Conservation (phyloP, 2,329 filamentous ascomycete genomes). For the Pestalotiopsis sp. region DNA sequence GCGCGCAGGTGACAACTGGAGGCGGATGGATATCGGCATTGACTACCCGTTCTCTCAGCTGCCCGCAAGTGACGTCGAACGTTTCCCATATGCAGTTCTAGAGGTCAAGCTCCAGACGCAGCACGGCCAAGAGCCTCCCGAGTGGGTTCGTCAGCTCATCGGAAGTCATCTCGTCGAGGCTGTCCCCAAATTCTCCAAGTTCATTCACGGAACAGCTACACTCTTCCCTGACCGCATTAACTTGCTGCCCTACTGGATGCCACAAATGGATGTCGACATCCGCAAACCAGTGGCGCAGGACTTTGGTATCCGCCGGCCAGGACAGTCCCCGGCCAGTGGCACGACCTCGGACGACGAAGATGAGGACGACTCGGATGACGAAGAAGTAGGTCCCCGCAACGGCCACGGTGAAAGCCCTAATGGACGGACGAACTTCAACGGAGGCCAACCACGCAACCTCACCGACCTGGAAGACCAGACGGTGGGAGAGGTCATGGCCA, state of each 20-base stretch:
- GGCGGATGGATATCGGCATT: slow-evolving; percentile 95
- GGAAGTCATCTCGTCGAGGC: slow-evolving; percentile 94
- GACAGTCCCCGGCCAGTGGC: slow-evolving; percentile 72
- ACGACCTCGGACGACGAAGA: slow-evolving; percentile 80
- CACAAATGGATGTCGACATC: slow-evolving; percentile 98
- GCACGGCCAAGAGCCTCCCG: slow-evolving; percentile 88
- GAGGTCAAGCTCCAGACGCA: slow-evolving; percentile 99
- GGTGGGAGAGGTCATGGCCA: slow-evolving; percentile 57
- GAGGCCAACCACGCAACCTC: slow-evolving; percentile 21
- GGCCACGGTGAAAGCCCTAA: slow-evolving; percentile 19
- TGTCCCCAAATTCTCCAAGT: slow-evolving; percentile 99
- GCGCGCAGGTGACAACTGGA: slow-evolving; percentile 87
- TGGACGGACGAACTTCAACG: slow-evolving; percentile 19
- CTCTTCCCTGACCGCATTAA: slow-evolving; percentile 87
- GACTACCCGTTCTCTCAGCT: slow-evolving; percentile 93
- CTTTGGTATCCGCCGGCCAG: slow-evolving; percentile 86
- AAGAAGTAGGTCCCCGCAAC: slow-evolving; percentile 48
- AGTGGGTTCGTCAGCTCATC: slow-evolving; percentile 94
- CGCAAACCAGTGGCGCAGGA: slow-evolving; percentile 86
- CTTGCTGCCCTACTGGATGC: slow-evolving; percentile 94
- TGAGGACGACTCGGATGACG: slow-evolving; percentile 73
- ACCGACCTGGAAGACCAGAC: slow-evolving; percentile 84
- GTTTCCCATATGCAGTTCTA: slow-evolving; percentile 93
- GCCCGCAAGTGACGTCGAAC: slow-evolving; percentile 79
- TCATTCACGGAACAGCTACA: slow-evolving; percentile 91